Evolutionary conservation across 78 protist species (phyloP), one percentile per base, ranked within the genome.

Genomic region (Emiliania huxleyi): DNA sequence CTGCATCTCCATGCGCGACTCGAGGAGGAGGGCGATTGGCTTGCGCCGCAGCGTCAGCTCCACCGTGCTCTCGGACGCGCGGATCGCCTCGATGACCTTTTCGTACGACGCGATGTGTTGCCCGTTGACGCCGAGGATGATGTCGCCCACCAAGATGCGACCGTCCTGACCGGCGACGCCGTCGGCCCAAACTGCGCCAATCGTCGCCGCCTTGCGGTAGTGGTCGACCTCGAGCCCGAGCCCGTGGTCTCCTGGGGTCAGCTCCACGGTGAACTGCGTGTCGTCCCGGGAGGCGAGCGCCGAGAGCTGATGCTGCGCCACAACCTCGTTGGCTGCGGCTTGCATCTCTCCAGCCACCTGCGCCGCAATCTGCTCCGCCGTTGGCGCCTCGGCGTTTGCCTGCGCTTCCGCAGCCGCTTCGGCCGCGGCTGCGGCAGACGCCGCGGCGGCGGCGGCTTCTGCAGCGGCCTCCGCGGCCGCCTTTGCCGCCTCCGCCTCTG

Each of bases 191-290:
- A 69, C 40, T 35, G 1, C 22, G 19, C 79, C 79, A 15, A 69
- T 69, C 42, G 79, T 69, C 40, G 79, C 79, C 38, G 38, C 79
- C 40, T n/a, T 69, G 18, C 79, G 79, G 40, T 69, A 69, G 40
- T 69, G 79, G 79, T 69, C 79, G 26, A 69, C 79, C 2, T 69
- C 79, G 79, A 69, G 79, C 26, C 79, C 79, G 18, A 69, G 79
- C 48, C 79, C 79, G 42, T 69, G 15, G 42, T 35, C 40, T 2
- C 79, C 79, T 1, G 38, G 79, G 11, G 2, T 2, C 35, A 69
- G 79, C 42, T n/a, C 21, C 29, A 69, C 79, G 25, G 2, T 15
- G 79, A 69, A 25, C 38, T n/a, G n/a, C n/a, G n/a, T n/a, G n/a
- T n/a, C n/a, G n/a, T n/a, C n/a, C n/a, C n/a, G n/a, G n/a, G n/a